These are phyloP conservation scores for Gnomoniopsis smithogilvyi DNA, from an alignment of 2,329 filamentous ascomycete genomes.

Conservation along the genomic window DNA sequence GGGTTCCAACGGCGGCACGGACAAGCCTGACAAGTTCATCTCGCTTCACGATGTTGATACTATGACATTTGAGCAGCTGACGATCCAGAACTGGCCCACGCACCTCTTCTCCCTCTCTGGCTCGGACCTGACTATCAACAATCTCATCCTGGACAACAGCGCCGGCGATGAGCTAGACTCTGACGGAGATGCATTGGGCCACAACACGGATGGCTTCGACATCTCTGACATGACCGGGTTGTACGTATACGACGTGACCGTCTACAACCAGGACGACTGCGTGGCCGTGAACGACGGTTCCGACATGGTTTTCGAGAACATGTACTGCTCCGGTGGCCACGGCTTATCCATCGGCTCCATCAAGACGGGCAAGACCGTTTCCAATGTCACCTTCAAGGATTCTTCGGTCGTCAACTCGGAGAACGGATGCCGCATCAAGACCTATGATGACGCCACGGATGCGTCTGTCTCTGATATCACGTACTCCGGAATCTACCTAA, in stretches of 20 bases:
- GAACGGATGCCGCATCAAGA: slow-evolving; percentile 52
- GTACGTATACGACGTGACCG: slow-evolving; percentile 47
- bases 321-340: slow-evolving; percentile 42
- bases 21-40: slow-evolving; percentile 47
- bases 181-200: slow-evolving; percentile 20
- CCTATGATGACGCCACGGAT: slow-evolving; percentile 42
- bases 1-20: slow-evolving; percentile 34
- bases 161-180: slow-evolving; percentile 27
- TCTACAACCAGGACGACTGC: slow-evolving; percentile 62
- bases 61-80: slow-evolving; percentile 35
- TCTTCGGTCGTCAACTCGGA: slow-evolving; percentile 47
- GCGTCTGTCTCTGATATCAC: slow-evolving; percentile 20
- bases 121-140: slow-evolving; percentile 32
- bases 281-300: slow-evolving; percentile 53
- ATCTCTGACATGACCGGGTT: slow-evolving; percentile 48
- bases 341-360: slow-evolving; percentile 41
- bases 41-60: slow-evolving; percentile 37
- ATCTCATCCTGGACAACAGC: slow-evolving; percentile 36
- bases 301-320: slow-evolving; percentile 43
- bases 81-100: slow-evolving; percentile 39
- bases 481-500: slow-evolving; percentile 24
- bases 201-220: slow-evolving; percentile 61
- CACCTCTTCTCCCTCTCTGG: slow-evolving; percentile 39
- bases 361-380: slow-evolving; percentile 48
- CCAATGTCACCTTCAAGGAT: slow-evolving; percentile 47